Percentiles rank a stretch among this genome's conserved stretches.
Evolutionary conservation across 2,329 filamentous ascomycete genomes (phyloP).

Genomic region (Pseudogymnoascus verrucosus): DNA sequence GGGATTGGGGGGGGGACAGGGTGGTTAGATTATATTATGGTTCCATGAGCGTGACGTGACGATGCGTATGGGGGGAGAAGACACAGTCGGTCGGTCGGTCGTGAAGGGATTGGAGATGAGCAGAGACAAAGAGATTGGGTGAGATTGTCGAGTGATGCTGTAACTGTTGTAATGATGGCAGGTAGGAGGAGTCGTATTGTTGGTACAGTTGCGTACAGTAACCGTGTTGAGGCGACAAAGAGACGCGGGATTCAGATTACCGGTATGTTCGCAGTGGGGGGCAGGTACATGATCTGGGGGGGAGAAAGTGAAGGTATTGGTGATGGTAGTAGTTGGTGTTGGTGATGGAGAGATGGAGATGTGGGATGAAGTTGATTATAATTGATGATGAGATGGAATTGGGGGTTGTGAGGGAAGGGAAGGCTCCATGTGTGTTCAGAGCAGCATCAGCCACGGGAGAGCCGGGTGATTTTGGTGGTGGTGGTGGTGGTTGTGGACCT

Average conservation of each 20-base stretch:
- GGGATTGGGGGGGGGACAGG: conserved; percentile 1
- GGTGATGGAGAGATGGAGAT: not conserved
- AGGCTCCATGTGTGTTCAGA: conserved; percentile 7
- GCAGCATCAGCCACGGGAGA: not conserved
- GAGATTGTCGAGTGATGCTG: not conserved
- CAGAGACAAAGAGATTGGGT: not conserved
- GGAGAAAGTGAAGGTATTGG: conserved; percentile 6
- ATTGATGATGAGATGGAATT: not conserved
- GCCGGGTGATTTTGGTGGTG: conserved; percentile 4
- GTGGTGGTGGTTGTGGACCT: conserved; percentile 4
- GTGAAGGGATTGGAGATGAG: not conserved
- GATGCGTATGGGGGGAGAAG: not conserved
- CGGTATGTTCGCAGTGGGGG: not conserved
- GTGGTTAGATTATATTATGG: conserved; percentile 7
- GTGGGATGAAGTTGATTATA: not conserved
- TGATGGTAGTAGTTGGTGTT: not conserved
- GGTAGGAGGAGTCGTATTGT: not conserved
- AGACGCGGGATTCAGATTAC: not conserved
- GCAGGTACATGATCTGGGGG: not conserved
- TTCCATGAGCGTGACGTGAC: conserved; percentile 6
- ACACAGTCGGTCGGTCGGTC: not conserved
- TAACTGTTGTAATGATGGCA: not conserved
- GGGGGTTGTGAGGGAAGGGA: not conserved
- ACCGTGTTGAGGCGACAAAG: not conserved
- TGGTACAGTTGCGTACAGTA: not conserved